Base-by-base conservation (phyloP, 2,329 filamentous ascomycete species). In the Alternaria dauci region DNA sequence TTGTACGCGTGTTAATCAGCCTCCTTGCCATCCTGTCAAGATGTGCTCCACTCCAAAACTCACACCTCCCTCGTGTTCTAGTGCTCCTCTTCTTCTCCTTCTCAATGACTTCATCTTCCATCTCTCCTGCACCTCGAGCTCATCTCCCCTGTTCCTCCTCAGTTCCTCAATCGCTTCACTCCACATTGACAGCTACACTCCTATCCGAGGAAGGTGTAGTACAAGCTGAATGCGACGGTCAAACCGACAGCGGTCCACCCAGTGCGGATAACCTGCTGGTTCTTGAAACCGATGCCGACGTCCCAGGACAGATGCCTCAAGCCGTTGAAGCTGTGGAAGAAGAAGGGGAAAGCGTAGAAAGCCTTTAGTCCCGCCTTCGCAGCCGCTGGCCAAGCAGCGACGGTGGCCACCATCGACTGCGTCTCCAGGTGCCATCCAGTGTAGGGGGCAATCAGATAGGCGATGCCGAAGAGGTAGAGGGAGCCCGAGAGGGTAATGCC, bases 381-480 rank as follows among this genome's bases (percentile, higher is more conserved):
- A 16, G 81, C 79, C 9, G 87, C 62, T 1, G 89, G 88, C 78
- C 88, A 85, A 43, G 85, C 81, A 7, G 84, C 89, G 74, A 92
- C 89, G 25, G 85, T 83, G 34, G 88, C 88, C 8, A 88, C 88
- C 72, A 92, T 78, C 23, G 83, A 85, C 23, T 86, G 85, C 28
- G 83, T 86, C 77, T 90, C 89, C 53, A 92, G 78, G 75, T 91
- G 87, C 85, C 86, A 89, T 67, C 90, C 94, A 55, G 92, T 80
- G 43, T 91, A 81, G 5, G 94, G 94, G 0, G 93, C 89, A 67
- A 87, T 87, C 63, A 97, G 89, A 85, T 97, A 97, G 55, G 90
- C 87, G 68, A 88, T 80, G 65, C 91, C 89, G 84, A 92, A 97
- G 77, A 88, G 80, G 86, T 97, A 97, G 65, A 96, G 85, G 51